phyloP scores from a whole-genome alignment of 768 basidiomycete genomes.

The Leccinum obscurum region DNA sequence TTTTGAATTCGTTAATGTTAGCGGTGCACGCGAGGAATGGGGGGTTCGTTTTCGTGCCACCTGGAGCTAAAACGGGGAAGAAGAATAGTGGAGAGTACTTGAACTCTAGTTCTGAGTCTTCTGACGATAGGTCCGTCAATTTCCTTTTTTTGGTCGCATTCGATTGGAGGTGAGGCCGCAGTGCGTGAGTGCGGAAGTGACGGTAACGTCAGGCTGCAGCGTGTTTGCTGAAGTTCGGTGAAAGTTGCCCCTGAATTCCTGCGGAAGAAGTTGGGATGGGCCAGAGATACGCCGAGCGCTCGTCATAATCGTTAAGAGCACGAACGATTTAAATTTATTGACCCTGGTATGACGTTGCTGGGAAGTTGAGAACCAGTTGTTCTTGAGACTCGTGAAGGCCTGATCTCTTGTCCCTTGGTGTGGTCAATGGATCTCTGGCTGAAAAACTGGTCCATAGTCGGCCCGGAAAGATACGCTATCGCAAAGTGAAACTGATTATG shows the following conservation, averaged over 20 bases:
- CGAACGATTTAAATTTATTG: not conserved
- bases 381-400: not conserved
- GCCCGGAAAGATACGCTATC: too few relatives aligned
- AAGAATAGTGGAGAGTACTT: not conserved
- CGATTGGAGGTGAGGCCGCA: too few relatives aligned
- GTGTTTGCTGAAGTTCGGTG: not conserved
- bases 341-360: not conserved
- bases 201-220: not conserved
- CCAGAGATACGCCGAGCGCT: not conserved
- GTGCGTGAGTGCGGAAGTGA: not conserved
- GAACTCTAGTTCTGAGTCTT: not conserved
- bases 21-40: not conserved
- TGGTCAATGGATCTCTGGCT: too few relatives aligned
- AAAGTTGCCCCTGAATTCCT: not conserved
- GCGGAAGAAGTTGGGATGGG: not conserved
- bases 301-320: not conserved
- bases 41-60: not conserved
- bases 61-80: not conserved
- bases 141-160: too few relatives aligned
- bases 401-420: not conserved
- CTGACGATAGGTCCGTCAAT: not conserved
- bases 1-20: not conserved
- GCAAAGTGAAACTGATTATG: too few relatives aligned
- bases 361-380: not conserved
- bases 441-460: not conserved